phyloP scores from a whole-genome alignment of 768 basidiomycete genomes.

The Tulasnella sp. region DNA sequence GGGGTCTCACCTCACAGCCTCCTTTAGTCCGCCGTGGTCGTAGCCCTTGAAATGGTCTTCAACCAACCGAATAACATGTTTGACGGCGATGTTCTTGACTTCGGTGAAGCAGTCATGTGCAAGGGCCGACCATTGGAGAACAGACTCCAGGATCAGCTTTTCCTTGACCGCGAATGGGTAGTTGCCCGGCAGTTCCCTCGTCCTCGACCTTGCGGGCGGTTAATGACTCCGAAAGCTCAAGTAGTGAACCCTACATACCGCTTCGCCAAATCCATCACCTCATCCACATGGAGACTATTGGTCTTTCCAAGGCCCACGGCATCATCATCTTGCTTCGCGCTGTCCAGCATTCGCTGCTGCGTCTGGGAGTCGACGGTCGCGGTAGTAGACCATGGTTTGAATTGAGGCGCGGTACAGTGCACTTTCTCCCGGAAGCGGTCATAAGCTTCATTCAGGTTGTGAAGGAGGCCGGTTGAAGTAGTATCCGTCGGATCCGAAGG shows the following conservation, averaged over 20 bases:
- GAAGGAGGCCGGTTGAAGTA: neutral
- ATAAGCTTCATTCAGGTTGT: constrained; percentile 3
- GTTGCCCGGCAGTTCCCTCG: constrained; percentile 30
- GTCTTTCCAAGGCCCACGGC: neutral
- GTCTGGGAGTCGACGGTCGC: neutral
- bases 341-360: constrained; percentile 11
- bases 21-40: constrained; percentile 32
- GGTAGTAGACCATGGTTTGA: constrained; percentile 3
- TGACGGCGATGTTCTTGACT: constrained; percentile 6
- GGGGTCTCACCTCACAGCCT: constrained; percentile 32
- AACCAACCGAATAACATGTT: constrained; percentile 39
- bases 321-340: constrained; percentile 11
- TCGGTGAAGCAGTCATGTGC: constrained; percentile 20
- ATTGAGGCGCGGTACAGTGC: constrained; percentile 11
- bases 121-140: neutral
- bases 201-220: neutral
- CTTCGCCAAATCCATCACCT: constrained; percentile 36
- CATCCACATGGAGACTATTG: constrained; percentile 35
- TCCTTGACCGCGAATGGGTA: constrained; percentile 34
- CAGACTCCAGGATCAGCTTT: neutral
- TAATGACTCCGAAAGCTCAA: neutral
- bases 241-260: constrained; percentile 11
- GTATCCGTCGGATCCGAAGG: constrained; percentile 8
- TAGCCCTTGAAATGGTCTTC: constrained; percentile 50
- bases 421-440: constrained; percentile 25